Conservation (phyloP, 495 filamentous ascomycete species). For the Hypoxylon lienhwacheense region DNA sequence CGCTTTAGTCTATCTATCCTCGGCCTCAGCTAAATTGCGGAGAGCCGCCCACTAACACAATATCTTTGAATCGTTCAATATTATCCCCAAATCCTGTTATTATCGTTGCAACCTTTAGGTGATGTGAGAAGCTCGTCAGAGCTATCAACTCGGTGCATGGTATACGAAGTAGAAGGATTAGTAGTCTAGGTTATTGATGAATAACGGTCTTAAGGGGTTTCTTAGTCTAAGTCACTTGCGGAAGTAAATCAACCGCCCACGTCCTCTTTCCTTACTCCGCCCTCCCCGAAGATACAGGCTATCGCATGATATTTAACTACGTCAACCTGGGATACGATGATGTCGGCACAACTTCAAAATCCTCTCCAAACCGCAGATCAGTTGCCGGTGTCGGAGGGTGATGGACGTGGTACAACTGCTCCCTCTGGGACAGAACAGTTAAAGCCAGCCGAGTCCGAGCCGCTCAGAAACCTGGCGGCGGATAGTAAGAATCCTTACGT, state of each 20-base stretch:
- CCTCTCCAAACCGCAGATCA: conserved; percentile 21
- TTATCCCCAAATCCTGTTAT: not conserved
- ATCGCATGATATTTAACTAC: conserved; percentile 2
- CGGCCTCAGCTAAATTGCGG: not conserved
- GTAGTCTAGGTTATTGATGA: conserved; percentile 10
- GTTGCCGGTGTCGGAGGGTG: not conserved
- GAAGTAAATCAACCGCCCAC: not conserved
- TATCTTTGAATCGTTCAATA: not conserved
- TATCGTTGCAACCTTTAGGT: conserved; percentile 2
- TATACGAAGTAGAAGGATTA: not conserved
- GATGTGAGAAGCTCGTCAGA: conserved; percentile 12
- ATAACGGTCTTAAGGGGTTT: too few relatives aligned
- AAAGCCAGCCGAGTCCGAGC: conserved; percentile 1
- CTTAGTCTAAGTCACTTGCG: not conserved
- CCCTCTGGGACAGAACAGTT: not conserved
- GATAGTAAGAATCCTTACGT: conserved; percentile 85
- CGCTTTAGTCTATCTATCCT: too few relatives aligned
- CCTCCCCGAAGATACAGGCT: not conserved
- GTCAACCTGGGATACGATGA: conserved; percentile 32
- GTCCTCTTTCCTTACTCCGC: not conserved
- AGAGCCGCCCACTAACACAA: conserved; percentile 1
- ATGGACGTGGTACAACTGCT: conserved; percentile 1
- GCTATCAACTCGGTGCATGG: conserved; percentile 22
- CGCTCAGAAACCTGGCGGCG: conserved; percentile 67
- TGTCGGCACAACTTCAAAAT: conserved; percentile 43